A percentile compares a stretch with the other conserved stretches of the same genome.
Evolutionary conservation across 441 rosid species (phyloP).

Genomic region (Theobroma grandiflorum): DNA sequence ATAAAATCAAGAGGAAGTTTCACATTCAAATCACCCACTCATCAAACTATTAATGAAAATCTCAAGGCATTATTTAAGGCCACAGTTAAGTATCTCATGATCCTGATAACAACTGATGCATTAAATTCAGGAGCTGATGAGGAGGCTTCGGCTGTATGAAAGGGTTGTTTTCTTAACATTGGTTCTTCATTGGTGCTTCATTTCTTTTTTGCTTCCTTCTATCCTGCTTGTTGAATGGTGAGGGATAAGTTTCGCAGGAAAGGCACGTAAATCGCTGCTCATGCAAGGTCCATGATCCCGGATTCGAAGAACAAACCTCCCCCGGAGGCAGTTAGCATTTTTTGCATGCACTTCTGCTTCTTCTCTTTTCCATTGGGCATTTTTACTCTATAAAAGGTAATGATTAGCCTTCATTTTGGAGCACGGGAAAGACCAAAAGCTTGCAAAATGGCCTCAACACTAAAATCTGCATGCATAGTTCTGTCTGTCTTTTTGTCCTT

Average conservation of each 20-base stretch:
- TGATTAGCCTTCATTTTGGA: not conserved
- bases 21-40: not conserved
- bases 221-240: not conserved
- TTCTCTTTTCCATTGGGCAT: not conserved
- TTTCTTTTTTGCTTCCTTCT: not conserved
- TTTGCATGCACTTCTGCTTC: not conserved
- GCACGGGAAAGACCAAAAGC: constrained; percentile 20
- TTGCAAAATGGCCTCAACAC: constrained; percentile 39
- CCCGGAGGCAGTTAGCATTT: not conserved
- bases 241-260: not conserved
- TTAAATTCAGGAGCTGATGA: not conserved
- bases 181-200: no score
- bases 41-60: not conserved
- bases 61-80: not conserved
- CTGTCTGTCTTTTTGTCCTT: constrained; percentile 48
- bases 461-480: constrained; percentile 38
- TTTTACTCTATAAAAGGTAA: constrained; percentile 30
- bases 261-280: constrained; percentile 28
- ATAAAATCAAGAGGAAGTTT: not conserved
- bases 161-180: not conserved
- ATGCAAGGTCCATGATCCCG: constrained; percentile 25
- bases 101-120: not conserved
- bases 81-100: not conserved
- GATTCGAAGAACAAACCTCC: constrained; percentile 25
- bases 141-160: not conserved